These are phyloP conservation scores for Prunus campanulata DNA, from an alignment of 306 rosid genomes.

Conservation along the genomic window DNA sequence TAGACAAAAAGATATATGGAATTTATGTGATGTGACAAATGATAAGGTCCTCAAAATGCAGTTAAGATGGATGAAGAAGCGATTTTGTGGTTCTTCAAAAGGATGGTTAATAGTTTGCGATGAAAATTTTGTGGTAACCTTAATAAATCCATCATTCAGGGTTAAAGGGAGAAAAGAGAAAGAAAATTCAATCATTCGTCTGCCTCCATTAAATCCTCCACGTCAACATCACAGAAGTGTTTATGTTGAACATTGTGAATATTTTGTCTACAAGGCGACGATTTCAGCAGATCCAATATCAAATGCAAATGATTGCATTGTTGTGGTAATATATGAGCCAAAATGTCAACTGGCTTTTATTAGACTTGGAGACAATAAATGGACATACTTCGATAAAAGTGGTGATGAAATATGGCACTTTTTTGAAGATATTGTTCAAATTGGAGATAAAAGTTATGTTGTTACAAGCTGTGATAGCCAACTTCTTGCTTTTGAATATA, in stretches of 20 bases:
- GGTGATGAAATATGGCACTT: too few species aligned
- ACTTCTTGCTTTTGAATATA: not conserved
- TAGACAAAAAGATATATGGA: not conserved
- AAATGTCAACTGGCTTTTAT: not conserved
- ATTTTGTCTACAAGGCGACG: not conserved
- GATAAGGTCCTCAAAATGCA: not conserved
- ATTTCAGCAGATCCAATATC: not conserved
- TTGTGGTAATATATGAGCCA: not conserved
- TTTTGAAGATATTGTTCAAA: not conserved
- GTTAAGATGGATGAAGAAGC: not conserved
- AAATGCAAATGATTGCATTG: not conserved
- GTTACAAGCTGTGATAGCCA: fast-evolving
- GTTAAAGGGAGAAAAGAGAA: not conserved
- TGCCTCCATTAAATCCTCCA: not conserved
- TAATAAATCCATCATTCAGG: not conserved
- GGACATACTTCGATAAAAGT: not conserved
- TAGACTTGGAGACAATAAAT: not conserved
- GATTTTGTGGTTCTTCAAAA: not conserved
- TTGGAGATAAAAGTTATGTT: not conserved
- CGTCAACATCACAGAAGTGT: not conserved
- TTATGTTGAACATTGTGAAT: not conserved
- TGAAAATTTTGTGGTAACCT: not conserved
- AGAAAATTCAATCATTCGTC: not conserved
- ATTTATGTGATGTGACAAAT: not conserved
- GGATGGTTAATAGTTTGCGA: not conserved